Evolutionary conservation across 345 rosid genomes (phyloP), one percentile per base, ranked within the genome.

Genomic region (Salix udensis): DNA sequence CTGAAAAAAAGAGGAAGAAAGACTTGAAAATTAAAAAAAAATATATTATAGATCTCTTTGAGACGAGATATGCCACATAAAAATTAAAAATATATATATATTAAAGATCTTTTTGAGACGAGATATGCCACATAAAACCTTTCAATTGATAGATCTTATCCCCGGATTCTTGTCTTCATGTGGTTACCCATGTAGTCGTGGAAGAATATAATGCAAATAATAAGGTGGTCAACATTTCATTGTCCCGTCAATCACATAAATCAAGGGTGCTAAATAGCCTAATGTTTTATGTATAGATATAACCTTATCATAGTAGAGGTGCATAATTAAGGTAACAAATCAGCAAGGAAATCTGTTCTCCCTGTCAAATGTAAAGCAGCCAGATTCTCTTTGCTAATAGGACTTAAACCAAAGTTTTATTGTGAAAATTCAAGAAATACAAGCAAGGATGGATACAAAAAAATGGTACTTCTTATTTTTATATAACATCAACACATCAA

Each of bases 91-190:
- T n/a, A 30, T 2, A 30, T 2, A 34, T 4, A 34, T 1, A 71
- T 7, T n/a, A 13, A 0, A 42, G 16, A 68, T 68, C 72, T 40
- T 36, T 12, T 6, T 68, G n/a, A n/a, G 48, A 40, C 7, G 53
- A 44, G 73, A 70, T 28, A 28, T 70, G 73, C 73, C 61, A 31
- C 74, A 9, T 10, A 16, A 71, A 71, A 30, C 16, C 74, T 53
- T 30, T 48, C 12, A 46, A 53, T 36, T 13, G 28, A 10, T 21
- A 12, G 48, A 34, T 13, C 44, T 53, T 53, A 53, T 71, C 64
- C 44, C 7, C 36, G 23, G 74, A 15, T 15, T 28, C 16, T 70
- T 53, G 65, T 53, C 74, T 31, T 71, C n/a, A 21, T 31, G 19
- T 21, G 65, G 13, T 65, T 3, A 2, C 14, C 4, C 21, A 23